A percentile compares a stretch with the other conserved stretches of the same genome.
These are phyloP conservation scores for Scytalidium sp. DNA, from an alignment of 2,329 filamentous ascomycete genomes.

Conservation along the genomic window DNA sequence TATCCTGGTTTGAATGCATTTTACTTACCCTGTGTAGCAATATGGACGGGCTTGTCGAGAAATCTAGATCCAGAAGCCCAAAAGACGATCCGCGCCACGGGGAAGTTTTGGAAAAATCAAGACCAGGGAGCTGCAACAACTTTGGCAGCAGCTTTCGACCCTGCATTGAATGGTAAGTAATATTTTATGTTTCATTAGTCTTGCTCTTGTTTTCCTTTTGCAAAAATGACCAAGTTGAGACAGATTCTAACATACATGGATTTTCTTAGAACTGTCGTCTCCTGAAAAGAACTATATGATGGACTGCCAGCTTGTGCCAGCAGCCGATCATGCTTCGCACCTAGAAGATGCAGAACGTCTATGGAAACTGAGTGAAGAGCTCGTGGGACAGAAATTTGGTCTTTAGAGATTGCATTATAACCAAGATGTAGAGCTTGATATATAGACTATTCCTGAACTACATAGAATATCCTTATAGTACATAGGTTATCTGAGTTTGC, in stretches of 20 bases:
- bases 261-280: neutral
- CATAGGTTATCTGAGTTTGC: neutral
- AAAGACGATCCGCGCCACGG: conserved; percentile 8
- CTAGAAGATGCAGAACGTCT: conserved; percentile 34
- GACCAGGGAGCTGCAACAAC: conserved; percentile 15
- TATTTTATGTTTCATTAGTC: no score
- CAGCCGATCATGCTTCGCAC: neutral
- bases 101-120: conserved; percentile 11
- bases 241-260: no score
- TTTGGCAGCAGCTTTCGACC: conserved; percentile 18
- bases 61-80: conserved; percentile 12
- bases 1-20: no score
- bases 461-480: neutral
- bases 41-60: conserved; percentile 13
- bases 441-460: neutral
- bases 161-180: conserved; percentile 9
- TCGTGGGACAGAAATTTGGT: conserved; percentile 27
- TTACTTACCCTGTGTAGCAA: conserved; percentile 1
- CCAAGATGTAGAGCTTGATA: neutral
- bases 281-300: neutral
- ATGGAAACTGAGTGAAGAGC: conserved; percentile 42
- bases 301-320: neutral
- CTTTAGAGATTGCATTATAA: conserved; percentile 2
- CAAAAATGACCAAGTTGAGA: no score
- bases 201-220: no score